Evolutionary conservation across 2,329 filamentous ascomycete genomes (phyloP).

Genomic region (Huntiella savannae): DNA sequence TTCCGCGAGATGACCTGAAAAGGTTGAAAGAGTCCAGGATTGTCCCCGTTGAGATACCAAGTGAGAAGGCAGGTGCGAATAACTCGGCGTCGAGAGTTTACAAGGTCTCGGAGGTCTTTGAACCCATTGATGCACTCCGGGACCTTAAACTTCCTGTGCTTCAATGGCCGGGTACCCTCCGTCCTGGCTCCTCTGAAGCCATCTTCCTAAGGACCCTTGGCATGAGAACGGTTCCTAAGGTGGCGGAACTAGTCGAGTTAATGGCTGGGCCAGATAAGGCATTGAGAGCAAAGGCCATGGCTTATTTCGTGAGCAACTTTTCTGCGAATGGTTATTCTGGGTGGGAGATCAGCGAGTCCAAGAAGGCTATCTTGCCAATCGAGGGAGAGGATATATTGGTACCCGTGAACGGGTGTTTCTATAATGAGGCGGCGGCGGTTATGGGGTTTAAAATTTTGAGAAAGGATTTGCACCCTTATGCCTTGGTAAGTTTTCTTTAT

Average conservation of each 20-base stretch:
- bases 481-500: constrained; percentile 25
- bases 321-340: constrained; percentile 55
- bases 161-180: constrained; percentile 61
- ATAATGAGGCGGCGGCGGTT: constrained; percentile 54
- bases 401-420: constrained; percentile 59
- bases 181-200: constrained; percentile 48
- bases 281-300: constrained; percentile 51
- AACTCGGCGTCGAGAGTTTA: constrained; percentile 32
- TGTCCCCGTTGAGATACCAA: constrained; percentile 54
- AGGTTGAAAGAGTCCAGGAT: constrained; percentile 62
- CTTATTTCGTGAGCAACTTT: constrained; percentile 68
- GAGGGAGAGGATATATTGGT: constrained; percentile 51
- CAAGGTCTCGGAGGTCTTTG: constrained; percentile 61
- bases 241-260: constrained; percentile 56
- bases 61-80: constrained; percentile 27
- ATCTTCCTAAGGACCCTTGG: constrained; percentile 57
- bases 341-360: constrained; percentile 37
- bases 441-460: constrained; percentile 66
- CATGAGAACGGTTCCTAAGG: constrained; percentile 50
- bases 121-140: constrained; percentile 53
- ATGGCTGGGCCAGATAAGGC: constrained; percentile 44
- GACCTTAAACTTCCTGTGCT: constrained; percentile 55
- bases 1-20: constrained; percentile 62
- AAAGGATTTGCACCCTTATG: constrained; percentile 59
- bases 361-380: constrained; percentile 50